A percentile compares a stretch with the other conserved stretches of the same genome.
phyloP scores from a whole-genome alignment of 78 protist genomes.

The Acrasis kona region DNA sequence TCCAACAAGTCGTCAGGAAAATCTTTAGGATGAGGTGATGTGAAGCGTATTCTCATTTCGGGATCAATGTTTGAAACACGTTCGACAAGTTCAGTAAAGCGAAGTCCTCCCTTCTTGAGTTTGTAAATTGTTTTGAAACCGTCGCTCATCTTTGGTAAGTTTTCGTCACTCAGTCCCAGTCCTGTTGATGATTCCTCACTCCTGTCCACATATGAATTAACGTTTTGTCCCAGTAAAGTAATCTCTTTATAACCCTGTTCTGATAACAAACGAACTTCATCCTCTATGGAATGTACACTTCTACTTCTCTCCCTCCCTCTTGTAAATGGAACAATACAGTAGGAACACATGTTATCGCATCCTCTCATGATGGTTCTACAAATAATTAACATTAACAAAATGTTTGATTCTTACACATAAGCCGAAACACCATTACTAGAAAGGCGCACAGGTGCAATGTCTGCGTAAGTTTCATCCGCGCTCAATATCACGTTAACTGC shows the following conservation, averaged over 20 bases:
- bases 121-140: constrained; percentile 66
- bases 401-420: constrained; percentile 13
- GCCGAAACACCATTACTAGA: constrained; percentile 31
- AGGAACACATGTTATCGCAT: constrained; percentile 90
- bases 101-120: constrained; percentile 8
- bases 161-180: neutral
- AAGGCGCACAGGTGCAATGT: constrained; percentile 78
- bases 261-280: constrained; percentile 46
- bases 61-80: constrained; percentile 41
- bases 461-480: constrained; percentile 90
- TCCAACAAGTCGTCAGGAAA: constrained; percentile 57
- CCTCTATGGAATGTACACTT: constrained; percentile 38
- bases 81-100: constrained; percentile 44
- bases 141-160: neutral
- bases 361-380: constrained; percentile 72
- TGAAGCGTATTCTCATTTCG: constrained; percentile 76
- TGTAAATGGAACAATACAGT: constrained; percentile 91
- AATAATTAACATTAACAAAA: too few relatives aligned
- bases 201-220: constrained; percentile 61
- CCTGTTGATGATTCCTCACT: neutral
- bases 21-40: constrained; percentile 93
- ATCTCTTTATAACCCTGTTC: constrained; percentile 34
- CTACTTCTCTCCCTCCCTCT: constrained; percentile 84
- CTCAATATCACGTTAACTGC: constrained; percentile 68
- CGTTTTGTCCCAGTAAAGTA: constrained; percentile 88